Evolutionary conservation across 352 stramenopile genomes (phyloP), one percentile per base, ranked within the genome.

Genomic region (Blastocystis sp.): DNA sequence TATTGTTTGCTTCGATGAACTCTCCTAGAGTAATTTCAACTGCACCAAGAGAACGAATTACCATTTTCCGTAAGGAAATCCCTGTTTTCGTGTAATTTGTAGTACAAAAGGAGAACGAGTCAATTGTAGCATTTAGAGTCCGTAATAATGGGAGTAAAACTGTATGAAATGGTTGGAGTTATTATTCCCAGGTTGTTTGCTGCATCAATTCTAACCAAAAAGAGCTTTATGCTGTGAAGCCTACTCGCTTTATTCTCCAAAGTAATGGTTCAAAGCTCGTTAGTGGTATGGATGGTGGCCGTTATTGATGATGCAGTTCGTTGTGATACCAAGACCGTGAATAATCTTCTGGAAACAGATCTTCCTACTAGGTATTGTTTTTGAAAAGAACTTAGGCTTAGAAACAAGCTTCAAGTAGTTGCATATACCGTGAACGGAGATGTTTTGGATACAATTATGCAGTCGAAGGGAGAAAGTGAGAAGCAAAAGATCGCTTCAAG

Each of bases 301-400:
- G 35, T 27, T 3, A 5, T 35, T 74, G 12, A 83, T 52, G 16
- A 4, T 42, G 9, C 54, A 83, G 71, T 83, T 21, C 71, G 71
- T 43, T 67, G 71, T 16, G 71, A 83, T 12, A 83, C 37, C 9
- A n/a, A 43, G 14, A 59, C 51, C 0, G 71, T 83, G 32, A 66
- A 83, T 56, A 32, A 83, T 42, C 71, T 83, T 1, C n/a, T 83
- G 71, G 51, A 83, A 4, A 43, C 71, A 19, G 71, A 83, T 42
- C 24, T 83, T 19, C 71, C 71, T 19, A 66, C 71, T 37, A 83
- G 58, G 71, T 66, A 83, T 9, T n/a, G 12, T 46, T n/a, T 37
- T 21, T 21, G 1, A 12, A 21, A 11, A 24, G 21, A 37, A n/a
- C 9, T 49, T 24, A 51, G 16, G 19, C 19, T 4, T 46, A 83